Percentiles rank a stretch among this genome's conserved stretches.
These are phyloP conservation scores for Nemania bipapillata DNA, from an alignment of 2,329 filamentous ascomycete species.

Conservation along the genomic window DNA sequence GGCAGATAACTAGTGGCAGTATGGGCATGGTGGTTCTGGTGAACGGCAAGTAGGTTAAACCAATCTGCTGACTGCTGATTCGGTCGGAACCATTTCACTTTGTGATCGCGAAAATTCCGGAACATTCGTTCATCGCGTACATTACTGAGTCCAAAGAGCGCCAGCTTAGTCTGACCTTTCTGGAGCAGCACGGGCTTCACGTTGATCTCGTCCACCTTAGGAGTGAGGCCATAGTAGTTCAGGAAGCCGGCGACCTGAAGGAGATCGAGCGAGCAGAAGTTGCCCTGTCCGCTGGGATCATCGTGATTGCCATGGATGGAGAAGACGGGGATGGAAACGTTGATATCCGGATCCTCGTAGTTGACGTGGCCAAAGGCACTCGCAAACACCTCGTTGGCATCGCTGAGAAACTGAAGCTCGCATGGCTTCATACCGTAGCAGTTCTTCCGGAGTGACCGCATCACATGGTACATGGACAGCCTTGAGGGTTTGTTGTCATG, in stretches of 20 bases:
- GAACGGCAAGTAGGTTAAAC: slow-evolving; percentile 95
- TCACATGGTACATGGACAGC: slow-evolving; percentile 96
- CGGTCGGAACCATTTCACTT: slow-evolving; percentile 92
- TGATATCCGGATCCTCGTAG: slow-evolving; percentile 97
- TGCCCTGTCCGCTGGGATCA: slow-evolving; percentile 95
- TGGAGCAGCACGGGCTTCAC: slow-evolving; percentile 92
- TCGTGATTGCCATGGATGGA: slow-evolving; percentile 99
- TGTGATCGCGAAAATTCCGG: slow-evolving; percentile 89
- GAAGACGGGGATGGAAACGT: slow-evolving; percentile 95
- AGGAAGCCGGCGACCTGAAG: slow-evolving; percentile 89
- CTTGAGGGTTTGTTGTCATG: slow-evolving; percentile 98
- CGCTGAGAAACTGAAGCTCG: slow-evolving; percentile 92
- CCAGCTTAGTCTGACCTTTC: slow-evolving; percentile 91
- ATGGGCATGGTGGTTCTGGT: slow-evolving; percentile 95
- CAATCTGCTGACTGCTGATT: slow-evolving; percentile 83
- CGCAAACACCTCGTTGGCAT: slow-evolving; percentile 89
- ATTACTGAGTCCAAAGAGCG: slow-evolving; percentile 93
- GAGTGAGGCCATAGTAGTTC: slow-evolving; percentile 94
- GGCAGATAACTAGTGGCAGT: slow-evolving; percentile 94
- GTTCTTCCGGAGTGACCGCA: slow-evolving; percentile 91
- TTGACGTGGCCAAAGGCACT: slow-evolving; percentile 94
- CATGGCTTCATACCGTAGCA: slow-evolving; percentile 96
- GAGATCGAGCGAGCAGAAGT: slow-evolving; percentile 88
- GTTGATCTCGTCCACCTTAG: slow-evolving; percentile 91
- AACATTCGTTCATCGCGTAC: slow-evolving; percentile 95